Evolutionary conservation across 176 grass and related monocot genomes (phyloP).

Genomic region (Oryza punctata): DNA sequence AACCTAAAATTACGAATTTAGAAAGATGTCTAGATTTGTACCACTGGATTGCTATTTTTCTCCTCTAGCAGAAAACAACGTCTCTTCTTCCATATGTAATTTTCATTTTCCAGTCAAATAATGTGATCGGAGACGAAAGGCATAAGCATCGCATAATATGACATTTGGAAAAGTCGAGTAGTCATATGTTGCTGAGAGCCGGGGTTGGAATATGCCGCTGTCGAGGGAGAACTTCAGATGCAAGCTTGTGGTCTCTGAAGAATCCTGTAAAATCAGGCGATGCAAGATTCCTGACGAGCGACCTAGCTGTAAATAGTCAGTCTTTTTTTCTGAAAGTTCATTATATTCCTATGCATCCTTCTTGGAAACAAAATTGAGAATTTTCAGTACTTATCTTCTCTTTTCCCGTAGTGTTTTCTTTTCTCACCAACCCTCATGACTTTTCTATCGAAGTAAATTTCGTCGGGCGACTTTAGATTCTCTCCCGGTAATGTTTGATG

Average conservation of each 20-base stretch:
- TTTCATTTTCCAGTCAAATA: background rate
- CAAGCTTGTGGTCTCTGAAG: background rate
- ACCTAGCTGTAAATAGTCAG: background rate
- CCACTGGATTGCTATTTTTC: too few relatives aligned
- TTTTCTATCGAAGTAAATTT: background rate
- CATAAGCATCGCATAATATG: background rate
- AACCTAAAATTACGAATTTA: too few relatives aligned
- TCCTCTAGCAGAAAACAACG: background rate
- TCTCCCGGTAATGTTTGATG: background rate
- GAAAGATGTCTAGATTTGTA: too few relatives aligned
- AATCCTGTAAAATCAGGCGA: background rate
- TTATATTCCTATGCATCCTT: background rate
- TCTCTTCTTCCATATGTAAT: background rate
- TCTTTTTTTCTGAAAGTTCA: conserved; percentile 1
- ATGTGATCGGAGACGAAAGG: background rate
- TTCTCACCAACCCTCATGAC: conserved; percentile 38
- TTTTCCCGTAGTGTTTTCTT: background rate
- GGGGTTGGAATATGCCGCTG: conserved; percentile 13
- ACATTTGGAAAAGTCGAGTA: background rate
- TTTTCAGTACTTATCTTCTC: background rate
- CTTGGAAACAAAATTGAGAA: background rate
- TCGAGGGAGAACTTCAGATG: background rate
- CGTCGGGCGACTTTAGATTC: background rate
- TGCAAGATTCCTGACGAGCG: conserved; percentile 2
- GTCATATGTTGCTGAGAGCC: background rate